Evolutionary conservation across 2,329 filamentous ascomycete species (phyloP), one percentile per base, ranked within the genome.

Genomic region (Colletotrichum australisinense): DNA sequence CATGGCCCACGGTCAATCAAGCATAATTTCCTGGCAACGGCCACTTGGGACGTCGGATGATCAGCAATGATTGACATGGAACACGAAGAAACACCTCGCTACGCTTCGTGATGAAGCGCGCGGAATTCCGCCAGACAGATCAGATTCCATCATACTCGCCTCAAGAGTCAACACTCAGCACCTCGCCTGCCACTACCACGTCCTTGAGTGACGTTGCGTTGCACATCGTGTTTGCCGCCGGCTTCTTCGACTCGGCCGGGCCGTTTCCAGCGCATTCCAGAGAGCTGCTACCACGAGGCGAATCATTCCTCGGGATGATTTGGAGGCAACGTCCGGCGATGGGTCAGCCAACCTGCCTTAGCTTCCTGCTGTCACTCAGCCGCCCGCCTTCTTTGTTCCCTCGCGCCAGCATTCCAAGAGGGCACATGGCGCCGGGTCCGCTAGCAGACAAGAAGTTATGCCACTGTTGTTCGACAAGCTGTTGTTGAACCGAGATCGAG

Each of bases 231-330:
- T 55, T 55, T 59, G 63, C 49, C 42, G 69, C 49, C 64, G 52
- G 63, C 16, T 19, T 42, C 67, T 12, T 53, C 38, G 11, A 22
- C 22, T 52, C 12, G 63, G 19, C 55, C 60, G 46, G 67, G n/a
- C 67, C 70, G 67, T 70, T 70, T 70, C 42, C 67, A 57, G 49
- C 24, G 60, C 67, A 66, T 71, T 73, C 62, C 56, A 73, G 19
- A 24, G 16, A 60, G 26, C 32, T 62, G 38, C 55, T 66, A 56
- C 55, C 67, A 70, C 60, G 70, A 73, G 70, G 67, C 60, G 52
- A 35, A 28, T 32, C 60, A 60, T 73, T 73, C 59, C 26, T 42
- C 12, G 19, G 53, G 32, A 56, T 24, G 28, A 42, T 53, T 67
- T 30, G 52, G 26, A 24, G 53, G 26, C 14, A 55, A 69, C 59